phyloP scores from a whole-genome alignment of 176 grass and related monocot species.

The Poa annua region DNA sequence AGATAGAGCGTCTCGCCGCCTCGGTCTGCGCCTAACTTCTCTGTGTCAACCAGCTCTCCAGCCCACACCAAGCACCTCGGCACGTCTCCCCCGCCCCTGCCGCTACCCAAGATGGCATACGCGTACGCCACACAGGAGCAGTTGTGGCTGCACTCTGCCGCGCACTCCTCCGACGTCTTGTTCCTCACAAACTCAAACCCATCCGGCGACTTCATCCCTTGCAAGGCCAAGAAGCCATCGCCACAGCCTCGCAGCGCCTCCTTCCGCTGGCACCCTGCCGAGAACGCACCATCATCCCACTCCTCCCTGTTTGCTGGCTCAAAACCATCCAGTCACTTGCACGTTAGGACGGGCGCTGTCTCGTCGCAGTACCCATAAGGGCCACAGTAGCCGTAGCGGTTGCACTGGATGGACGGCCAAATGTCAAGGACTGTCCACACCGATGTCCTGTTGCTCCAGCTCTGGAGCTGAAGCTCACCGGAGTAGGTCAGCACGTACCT shows the following conservation, averaged over 20 bases:
- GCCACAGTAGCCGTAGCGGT: slow-evolving; percentile 40
- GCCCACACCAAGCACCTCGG: slow-evolving; percentile 47
- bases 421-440: not conserved
- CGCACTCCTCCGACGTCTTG: slow-evolving; percentile 34
- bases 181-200: not conserved
- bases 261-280: slow-evolving; percentile 28
- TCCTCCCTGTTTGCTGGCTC: not conserved
- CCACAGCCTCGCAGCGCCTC: not conserved
- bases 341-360: not conserved
- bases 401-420: not conserved
- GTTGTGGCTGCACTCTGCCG: slow-evolving; percentile 37
- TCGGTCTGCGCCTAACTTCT: not conserved
- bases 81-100: not conserved
- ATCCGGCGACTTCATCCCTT: not conserved
- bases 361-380: slow-evolving; percentile 44
- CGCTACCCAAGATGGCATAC: not conserved
- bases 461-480: slow-evolving; percentile 10
- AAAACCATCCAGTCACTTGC: slow-evolving; percentile 54
- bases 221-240: not conserved
- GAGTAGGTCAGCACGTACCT: slow-evolving; percentile 20
- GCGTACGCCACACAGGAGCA: slow-evolving; percentile 62
- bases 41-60: slow-evolving; percentile 42
- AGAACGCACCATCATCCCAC: slow-evolving; percentile 22
- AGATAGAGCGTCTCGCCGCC: slow-evolving; percentile 45
- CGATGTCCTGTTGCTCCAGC: slow-evolving; percentile 7